These are phyloP conservation scores for Naematelia aurantialba DNA, from an alignment of 768 basidiomycete genomes.

Conservation along the genomic window DNA sequence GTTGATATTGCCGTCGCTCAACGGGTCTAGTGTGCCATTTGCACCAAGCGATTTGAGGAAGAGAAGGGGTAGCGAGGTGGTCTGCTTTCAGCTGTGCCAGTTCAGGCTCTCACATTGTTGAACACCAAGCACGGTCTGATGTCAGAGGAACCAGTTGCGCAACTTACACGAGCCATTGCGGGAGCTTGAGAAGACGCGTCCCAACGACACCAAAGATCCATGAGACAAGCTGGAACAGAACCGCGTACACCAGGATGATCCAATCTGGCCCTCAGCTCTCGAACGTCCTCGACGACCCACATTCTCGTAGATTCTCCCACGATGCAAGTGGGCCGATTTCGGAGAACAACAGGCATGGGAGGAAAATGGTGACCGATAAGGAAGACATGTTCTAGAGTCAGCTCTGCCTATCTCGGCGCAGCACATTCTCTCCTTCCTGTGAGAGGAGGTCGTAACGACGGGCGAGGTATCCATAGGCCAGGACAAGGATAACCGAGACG, in stretches of 20 bases:
- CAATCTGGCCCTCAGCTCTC: conserved; percentile 26
- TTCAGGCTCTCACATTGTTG: conserved; percentile 38
- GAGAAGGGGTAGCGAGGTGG: conserved; percentile 45
- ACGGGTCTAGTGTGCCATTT: conserved; percentile 41
- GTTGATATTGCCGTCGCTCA: conserved; percentile 25
- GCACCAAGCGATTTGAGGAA: conserved; percentile 40
- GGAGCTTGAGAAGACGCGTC: conserved; percentile 24
- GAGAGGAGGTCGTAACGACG: conserved; percentile 31
- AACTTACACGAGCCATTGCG: conserved; percentile 41
- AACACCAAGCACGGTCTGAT: conserved; percentile 47
- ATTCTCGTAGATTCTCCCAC: conserved; percentile 37
- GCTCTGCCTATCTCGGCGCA: not conserved
- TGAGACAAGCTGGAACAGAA: conserved; percentile 45
- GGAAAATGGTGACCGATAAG: conserved; percentile 43
- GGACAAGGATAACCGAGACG: conserved; percentile 41
- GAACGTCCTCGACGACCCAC: conserved; percentile 21
- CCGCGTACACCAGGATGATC: conserved; percentile 41
- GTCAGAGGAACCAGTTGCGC: not conserved
- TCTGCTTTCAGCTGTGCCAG: not conserved
- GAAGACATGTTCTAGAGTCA: conserved; percentile 27
- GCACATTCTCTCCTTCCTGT: conserved; percentile 31
- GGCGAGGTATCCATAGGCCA: conserved; percentile 37
- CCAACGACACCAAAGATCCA: conserved; percentile 33
- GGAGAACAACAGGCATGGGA: conserved; percentile 47
- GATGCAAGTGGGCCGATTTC: conserved; percentile 49